A percentile compares a stretch with the other conserved stretches of the same genome.
phyloP scores from a whole-genome alignment of 352 stramenopile species.

The Globisporangium sylvaticum region DNA sequence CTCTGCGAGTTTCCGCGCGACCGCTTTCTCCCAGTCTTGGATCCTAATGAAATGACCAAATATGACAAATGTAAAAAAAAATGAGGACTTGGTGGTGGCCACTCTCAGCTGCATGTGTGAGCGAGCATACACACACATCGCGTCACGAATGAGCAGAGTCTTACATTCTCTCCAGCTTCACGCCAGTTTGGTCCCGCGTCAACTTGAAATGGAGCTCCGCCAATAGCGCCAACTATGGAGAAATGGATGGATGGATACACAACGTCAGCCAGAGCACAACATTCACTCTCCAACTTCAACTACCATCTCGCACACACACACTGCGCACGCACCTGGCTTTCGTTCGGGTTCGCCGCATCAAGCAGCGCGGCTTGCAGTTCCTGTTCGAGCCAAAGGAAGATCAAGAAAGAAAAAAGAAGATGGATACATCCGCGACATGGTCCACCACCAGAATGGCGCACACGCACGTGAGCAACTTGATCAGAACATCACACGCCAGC shows the following conservation, averaged over 20 bases:
- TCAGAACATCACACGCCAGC: not conserved
- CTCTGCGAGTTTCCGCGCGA: conserved; percentile 70
- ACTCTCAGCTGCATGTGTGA: not conserved
- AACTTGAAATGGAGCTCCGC: conserved; percentile 83
- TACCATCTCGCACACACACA: not conserved
- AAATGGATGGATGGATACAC: conserved; percentile 4
- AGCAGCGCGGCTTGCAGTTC: conserved; percentile 64
- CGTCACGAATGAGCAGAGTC: not conserved
- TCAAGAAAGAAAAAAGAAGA: not conserved
- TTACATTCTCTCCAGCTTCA: conserved; percentile 82
- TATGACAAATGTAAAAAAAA: not conserved
- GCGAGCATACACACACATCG: not conserved
- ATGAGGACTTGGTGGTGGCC: not conserved
- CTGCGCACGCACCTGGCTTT: conserved; percentile 35
- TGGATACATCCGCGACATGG: not conserved
- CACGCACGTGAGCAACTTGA: not conserved
- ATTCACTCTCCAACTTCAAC: conserved; percentile 4
- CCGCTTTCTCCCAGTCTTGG: conserved; percentile 76
- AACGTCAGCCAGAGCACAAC: conserved; percentile 4
- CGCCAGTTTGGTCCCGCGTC: conserved; percentile 57
- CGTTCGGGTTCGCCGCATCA: conserved; percentile 36
- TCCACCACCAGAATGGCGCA: not conserved
- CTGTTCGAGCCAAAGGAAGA: conserved; percentile 18
- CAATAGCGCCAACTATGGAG: conserved; percentile 54
- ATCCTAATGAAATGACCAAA: conserved; percentile 32